Evolutionary conservation across 257 asterid genomes (phyloP).

Genomic region (Solanum rostratum): DNA sequence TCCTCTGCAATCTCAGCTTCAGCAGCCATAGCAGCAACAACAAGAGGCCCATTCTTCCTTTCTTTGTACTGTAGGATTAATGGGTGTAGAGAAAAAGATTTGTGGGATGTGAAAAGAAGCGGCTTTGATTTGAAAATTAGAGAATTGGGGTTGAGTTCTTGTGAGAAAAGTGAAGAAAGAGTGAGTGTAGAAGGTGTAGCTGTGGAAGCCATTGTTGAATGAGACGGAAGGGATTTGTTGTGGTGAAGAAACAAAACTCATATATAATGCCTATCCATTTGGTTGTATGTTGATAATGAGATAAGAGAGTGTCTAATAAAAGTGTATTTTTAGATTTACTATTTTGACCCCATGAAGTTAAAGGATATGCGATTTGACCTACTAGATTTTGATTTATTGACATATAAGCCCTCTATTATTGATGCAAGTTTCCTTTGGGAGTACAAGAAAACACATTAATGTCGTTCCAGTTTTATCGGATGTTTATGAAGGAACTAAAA

Average conservation of each 20-base stretch:
- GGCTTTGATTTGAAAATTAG: constrained; percentile 7
- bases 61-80: constrained; percentile 10
- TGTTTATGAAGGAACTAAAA: too few species aligned
- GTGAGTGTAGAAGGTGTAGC: constrained; percentile 11
- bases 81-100: background rate
- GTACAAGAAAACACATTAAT: background rate
- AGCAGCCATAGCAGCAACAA: constrained; percentile 32
- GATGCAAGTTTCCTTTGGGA: background rate
- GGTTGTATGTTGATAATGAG: background rate
- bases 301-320: background rate
- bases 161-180: constrained; percentile 11
- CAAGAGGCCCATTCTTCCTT: constrained; percentile 26
- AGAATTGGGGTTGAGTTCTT: constrained; percentile 17
- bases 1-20: constrained; percentile 40
- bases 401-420: background rate
- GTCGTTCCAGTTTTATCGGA: background rate
- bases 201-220: constrained; percentile 16
- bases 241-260: background rate
- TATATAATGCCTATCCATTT: background rate
- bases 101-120: background rate
- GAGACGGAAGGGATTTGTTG: background rate
- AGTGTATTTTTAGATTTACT: background rate
- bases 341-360: background rate
- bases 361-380: background rate
- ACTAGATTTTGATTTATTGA: background rate